Evolutionary conservation across 345 rosid genomes (phyloP).

Genomic region (Camelina laxa): DNA sequence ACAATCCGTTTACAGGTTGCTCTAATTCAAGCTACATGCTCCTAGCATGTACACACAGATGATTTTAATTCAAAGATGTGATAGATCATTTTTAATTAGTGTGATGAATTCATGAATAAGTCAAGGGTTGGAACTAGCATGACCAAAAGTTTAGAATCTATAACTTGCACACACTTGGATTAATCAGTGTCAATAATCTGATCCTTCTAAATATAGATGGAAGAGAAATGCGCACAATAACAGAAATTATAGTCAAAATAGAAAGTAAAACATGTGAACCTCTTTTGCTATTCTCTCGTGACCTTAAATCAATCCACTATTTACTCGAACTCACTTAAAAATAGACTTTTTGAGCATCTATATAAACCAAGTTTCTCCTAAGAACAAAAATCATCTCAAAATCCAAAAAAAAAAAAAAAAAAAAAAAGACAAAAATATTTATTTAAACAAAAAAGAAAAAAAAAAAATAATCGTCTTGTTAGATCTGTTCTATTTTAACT

Average conservation of each 20-base stretch:
- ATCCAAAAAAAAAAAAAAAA: not conserved
- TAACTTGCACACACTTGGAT: not conserved
- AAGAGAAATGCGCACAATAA: slow-evolving; percentile 36
- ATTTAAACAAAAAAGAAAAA: not conserved
- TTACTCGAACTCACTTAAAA: slow-evolving; percentile 26
- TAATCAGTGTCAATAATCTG: not conserved
- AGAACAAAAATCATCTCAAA: not conserved
- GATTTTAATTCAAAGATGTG: no score
- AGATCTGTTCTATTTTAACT: not conserved
- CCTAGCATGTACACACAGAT: no score
- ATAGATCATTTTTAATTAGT: not conserved
- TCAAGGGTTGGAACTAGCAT: not conserved
- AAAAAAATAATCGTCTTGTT: not conserved
- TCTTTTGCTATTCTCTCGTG: slow-evolving; percentile 16
- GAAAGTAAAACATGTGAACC: slow-evolving; percentile 20
- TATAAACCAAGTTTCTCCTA: slow-evolving; percentile 21
- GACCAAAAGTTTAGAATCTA: not conserved
- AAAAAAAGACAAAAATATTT: not conserved
- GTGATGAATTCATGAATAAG: slow-evolving; percentile 15
- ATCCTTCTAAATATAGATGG: slow-evolving; percentile 30
- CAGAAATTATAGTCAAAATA: slow-evolving; percentile 11
- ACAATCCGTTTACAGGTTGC: no score
- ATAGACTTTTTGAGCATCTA: slow-evolving; percentile 19
- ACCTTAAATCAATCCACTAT: slow-evolving; percentile 32
- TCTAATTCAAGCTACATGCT: no score